Conservation (phyloP, 768 basidiomycete genomes). For the Boletellus emodensis region DNA sequence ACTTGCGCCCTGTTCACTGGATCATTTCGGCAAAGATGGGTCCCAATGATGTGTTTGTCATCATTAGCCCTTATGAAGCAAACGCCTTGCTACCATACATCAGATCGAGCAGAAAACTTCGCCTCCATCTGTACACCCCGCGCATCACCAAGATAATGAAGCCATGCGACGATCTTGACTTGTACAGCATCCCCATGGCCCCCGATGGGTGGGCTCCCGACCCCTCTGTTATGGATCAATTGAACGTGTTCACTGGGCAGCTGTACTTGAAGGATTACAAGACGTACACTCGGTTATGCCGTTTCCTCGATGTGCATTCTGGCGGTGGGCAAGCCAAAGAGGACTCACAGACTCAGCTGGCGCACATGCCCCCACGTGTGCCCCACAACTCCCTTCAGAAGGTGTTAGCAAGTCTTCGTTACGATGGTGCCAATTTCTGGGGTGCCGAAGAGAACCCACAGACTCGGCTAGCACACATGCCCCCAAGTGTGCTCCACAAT, state of each 20-base stretch:
- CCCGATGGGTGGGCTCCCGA: too few species aligned
- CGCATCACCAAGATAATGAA: constrained; percentile 32
- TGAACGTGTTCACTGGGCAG: constrained; percentile 33
- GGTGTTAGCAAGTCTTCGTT: too few species aligned
- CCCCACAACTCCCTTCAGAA: too few species aligned
- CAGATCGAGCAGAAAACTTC: constrained; percentile 24
- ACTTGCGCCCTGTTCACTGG: constrained; percentile 20
- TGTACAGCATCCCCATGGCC: too few species aligned
- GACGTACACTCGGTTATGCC: constrained; percentile 26
- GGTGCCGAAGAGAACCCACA: too few species aligned
- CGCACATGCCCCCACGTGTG: too few species aligned
- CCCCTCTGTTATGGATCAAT: constrained; percentile 11
- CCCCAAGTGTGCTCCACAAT: too few species aligned
- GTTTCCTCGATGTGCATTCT: constrained; percentile 20
- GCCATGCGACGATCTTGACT: constrained; percentile 30
- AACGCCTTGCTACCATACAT: too few species aligned
- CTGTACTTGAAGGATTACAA: constrained; percentile 28
- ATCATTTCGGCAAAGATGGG: neutral
- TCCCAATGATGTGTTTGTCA: constrained; percentile 22
- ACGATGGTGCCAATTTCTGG: too few species aligned
- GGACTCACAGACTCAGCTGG: too few species aligned
- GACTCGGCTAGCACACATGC: too few species aligned
- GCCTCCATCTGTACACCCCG: constrained; percentile 43
- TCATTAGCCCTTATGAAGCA: constrained; percentile 42
- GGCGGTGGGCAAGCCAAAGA: too few species aligned